Conservation (phyloP, 2,329 filamentous ascomycete genomes). For the Incumbomyces lentus region DNA sequence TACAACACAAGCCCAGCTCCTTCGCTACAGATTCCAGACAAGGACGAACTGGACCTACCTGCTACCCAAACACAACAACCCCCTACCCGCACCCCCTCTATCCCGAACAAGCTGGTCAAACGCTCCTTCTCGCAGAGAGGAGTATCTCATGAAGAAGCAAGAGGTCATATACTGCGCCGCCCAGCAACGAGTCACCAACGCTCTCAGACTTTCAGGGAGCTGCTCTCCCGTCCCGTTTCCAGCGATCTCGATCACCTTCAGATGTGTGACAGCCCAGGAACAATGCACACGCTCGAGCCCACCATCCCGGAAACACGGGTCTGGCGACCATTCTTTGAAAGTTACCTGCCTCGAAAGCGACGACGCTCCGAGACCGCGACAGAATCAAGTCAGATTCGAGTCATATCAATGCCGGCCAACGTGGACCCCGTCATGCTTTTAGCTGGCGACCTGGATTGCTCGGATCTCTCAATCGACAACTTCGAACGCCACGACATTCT, state of each 20-base stretch:
- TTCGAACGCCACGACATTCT: neutral
- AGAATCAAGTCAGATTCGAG: conserved; percentile 8
- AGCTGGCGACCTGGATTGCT: conserved; percentile 11
- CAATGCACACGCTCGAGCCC: neutral
- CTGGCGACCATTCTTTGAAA: conserved; percentile 33
- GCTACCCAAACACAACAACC: neutral
- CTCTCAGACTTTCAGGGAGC: conserved; percentile 37
- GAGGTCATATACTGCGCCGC: conserved; percentile 43
- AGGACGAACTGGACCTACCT: neutral
- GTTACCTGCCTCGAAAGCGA: conserved; percentile 30
- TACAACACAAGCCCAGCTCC: conserved; percentile 1
- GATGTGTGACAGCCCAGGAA: neutral
- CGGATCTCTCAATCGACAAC: conserved; percentile 3
- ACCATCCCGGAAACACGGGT: neutral
- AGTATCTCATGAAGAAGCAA: conserved; percentile 32
- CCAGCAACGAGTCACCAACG: conserved; percentile 56
- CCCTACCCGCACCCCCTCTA: conserved; percentile 17
- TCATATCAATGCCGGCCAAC: neutral
- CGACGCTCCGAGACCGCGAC: conserved; percentile 24
- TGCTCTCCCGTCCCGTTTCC: conserved; percentile 29
- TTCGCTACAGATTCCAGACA: neutral
- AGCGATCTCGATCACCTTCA: conserved; percentile 19
- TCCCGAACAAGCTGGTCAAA: conserved; percentile 54
- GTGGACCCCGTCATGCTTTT: conserved; percentile 13
- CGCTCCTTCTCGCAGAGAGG: conserved; percentile 46